Conservation (phyloP, 768 basidiomycete genomes). For the Atractiella rhizophila region DNA sequence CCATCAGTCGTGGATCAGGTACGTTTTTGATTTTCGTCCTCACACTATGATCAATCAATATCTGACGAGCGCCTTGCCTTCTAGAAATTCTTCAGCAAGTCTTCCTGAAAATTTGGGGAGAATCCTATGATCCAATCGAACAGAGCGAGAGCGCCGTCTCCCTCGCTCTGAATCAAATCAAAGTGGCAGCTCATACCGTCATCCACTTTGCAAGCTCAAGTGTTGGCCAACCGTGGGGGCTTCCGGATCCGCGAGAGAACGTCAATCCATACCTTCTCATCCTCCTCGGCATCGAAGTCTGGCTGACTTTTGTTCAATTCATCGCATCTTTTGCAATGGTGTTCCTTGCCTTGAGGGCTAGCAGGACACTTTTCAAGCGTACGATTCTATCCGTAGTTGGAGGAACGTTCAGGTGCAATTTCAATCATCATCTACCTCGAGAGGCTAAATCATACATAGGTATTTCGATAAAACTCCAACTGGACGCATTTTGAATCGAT, state of each 20-base stretch:
- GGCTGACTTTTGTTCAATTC: neutral
- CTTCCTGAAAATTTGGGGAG: slow-evolving; percentile 13
- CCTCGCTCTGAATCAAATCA: too few relatives aligned
- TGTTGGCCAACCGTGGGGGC: too few relatives aligned
- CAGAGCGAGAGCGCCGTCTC: neutral
- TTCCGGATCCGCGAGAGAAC: slow-evolving; percentile 3
- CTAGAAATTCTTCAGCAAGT: neutral
- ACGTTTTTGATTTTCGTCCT: too few relatives aligned
- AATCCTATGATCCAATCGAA: slow-evolving; percentile 7
- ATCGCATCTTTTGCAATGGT: too few relatives aligned
- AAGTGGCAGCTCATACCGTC: too few relatives aligned
- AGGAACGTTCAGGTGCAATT: neutral
- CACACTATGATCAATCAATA: too few relatives aligned
- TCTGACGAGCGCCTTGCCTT: too few relatives aligned
- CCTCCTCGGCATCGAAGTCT: neutral
- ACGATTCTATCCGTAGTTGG: slow-evolving; percentile 1
- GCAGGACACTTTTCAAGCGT: slow-evolving; percentile 1
- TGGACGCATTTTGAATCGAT: slow-evolving; percentile 5
- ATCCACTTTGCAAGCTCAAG: too few relatives aligned
- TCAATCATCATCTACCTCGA: neutral
- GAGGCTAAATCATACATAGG: neutral
- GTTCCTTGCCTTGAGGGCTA: slow-evolving; percentile 8
- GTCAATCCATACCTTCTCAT: slow-evolving; percentile 5
- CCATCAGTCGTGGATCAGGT: too few relatives aligned
- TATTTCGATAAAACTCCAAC: slow-evolving; percentile 6